phyloP scores from a whole-genome alignment of 1,284 basidiomycete genomes.

The Leccinum solheimii region DNA sequence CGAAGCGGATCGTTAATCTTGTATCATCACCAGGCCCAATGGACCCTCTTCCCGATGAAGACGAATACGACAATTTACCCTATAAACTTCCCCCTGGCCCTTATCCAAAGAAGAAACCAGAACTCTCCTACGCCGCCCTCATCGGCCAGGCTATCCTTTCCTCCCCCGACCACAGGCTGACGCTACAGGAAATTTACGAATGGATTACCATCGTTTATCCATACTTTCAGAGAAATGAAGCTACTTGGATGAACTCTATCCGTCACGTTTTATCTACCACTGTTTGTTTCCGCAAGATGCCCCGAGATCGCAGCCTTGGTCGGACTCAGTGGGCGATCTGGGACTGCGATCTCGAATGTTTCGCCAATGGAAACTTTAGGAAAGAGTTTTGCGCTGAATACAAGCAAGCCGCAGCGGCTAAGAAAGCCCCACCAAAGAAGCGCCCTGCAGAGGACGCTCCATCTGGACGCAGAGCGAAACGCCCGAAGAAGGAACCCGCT shows the following conservation, averaged over 20 bases:
- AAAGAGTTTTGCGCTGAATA: constrained; percentile 69
- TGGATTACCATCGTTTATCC: constrained; percentile 95
- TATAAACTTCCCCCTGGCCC: constrained; percentile 82
- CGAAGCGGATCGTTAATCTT: constrained; percentile 56
- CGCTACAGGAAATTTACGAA: constrained; percentile 93
- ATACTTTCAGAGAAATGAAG: constrained; percentile 88
- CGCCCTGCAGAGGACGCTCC: constrained; percentile 40
- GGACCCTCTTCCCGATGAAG: constrained; percentile 57
- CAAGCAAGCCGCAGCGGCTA: constrained; percentile 39
- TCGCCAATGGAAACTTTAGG: constrained; percentile 67
- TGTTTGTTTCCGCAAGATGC: constrained; percentile 71
- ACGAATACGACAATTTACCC: constrained; percentile 63
- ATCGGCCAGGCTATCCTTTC: constrained; percentile 94
- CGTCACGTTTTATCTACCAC: constrained; percentile 86
- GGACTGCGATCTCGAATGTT: constrained; percentile 70
- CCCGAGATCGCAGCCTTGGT: constrained; percentile 64
- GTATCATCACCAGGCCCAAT: constrained; percentile 81
- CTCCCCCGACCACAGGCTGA: constrained; percentile 81
- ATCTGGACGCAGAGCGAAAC: constrained; percentile 47
- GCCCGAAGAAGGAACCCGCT: constrained; percentile 42
- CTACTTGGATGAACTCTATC: constrained; percentile 95
- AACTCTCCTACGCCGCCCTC: constrained; percentile 89
- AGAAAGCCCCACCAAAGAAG: constrained; percentile 40
- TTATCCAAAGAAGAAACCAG: constrained; percentile 75
- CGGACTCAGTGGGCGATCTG: constrained; percentile 77